These are phyloP conservation scores for Saksenaea oblongispora DNA, from an alignment of 371 early-diverging fungal species.

Conservation along the genomic window DNA sequence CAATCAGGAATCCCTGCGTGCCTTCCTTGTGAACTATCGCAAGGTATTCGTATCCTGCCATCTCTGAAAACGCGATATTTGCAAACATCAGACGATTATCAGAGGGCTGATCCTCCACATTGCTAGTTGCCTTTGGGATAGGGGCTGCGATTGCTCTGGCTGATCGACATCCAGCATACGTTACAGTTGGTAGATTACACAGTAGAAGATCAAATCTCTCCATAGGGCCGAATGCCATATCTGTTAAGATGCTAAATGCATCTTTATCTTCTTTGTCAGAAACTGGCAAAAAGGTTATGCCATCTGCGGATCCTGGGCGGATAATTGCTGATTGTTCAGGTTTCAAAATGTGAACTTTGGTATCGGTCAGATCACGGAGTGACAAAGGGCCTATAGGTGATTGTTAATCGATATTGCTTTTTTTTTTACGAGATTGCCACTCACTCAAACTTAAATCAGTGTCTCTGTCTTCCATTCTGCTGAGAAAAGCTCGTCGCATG, in stretches of 20 bases:
- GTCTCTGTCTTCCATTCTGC: conserved; percentile 57
- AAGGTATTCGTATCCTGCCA: conserved; percentile 46
- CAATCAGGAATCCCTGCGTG: conserved; percentile 51
- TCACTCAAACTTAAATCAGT: conserved; percentile 24
- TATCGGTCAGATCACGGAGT: conserved; percentile 15
- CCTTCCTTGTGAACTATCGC: conserved; percentile 36
- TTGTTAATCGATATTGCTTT: neutral
- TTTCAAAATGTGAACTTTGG: conserved; percentile 15
- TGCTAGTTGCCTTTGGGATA: conserved; percentile 50
- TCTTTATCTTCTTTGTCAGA: conserved; percentile 30
- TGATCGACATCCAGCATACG: conserved; percentile 27
- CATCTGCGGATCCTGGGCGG: conserved; percentile 6
- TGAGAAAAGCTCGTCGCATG: conserved; percentile 62
- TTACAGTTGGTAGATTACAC: conserved; percentile 32
- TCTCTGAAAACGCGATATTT: conserved; percentile 40
- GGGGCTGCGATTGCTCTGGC: conserved; percentile 28
- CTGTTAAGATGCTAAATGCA: conserved; percentile 52
- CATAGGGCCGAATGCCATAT: conserved; percentile 29
- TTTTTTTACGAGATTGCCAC: conserved; percentile 23
- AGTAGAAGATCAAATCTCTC: conserved; percentile 47
- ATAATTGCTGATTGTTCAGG: conserved; percentile 29
- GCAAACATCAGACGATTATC: conserved; percentile 48
- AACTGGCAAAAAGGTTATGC: conserved; percentile 32
- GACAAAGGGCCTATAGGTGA: conserved; percentile 28
- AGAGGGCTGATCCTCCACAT: conserved; percentile 36